phyloP scores from a whole-genome alignment of 2,329 filamentous ascomycete species.

The Neopestalotiopsis sp. region DNA sequence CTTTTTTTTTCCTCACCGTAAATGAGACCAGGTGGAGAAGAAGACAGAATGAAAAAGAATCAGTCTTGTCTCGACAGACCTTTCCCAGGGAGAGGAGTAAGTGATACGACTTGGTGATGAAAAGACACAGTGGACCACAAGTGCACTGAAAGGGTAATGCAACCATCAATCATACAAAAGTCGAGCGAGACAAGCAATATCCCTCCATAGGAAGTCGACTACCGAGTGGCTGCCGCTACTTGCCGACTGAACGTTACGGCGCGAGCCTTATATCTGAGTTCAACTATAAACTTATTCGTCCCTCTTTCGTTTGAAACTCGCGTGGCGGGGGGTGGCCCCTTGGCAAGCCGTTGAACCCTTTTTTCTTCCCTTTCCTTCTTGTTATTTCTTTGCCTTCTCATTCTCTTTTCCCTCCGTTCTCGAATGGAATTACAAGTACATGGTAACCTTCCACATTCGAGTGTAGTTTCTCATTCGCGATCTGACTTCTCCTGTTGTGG shows the following conservation, averaged over 20 bases:
- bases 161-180: neutral
- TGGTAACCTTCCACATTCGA: neutral
- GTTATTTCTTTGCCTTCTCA: neutral
- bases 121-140: no score
- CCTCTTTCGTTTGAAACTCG: constrained; percentile 8
- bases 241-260: neutral
- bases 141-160: neutral
- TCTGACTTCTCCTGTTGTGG: neutral
- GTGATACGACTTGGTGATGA: neutral
- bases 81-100: no score
- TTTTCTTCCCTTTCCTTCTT: neutral
- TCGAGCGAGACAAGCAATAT: neutral
- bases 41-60: neutral
- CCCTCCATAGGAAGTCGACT: neutral
- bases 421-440: neutral
- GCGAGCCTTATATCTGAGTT: constrained; percentile 10
- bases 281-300: constrained; percentile 14
- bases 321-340: neutral
- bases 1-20: constrained; percentile 1
- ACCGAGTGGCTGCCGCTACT: neutral
- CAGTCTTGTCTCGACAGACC: neutral
- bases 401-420: neutral
- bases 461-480: neutral
- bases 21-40: constrained; percentile 5
- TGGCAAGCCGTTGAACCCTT: no score